A percentile compares a stretch with the other conserved stretches of the same genome.
Conservation (phyloP, 1,284 basidiomycete species). For the Pterulicium gracile region DNA sequence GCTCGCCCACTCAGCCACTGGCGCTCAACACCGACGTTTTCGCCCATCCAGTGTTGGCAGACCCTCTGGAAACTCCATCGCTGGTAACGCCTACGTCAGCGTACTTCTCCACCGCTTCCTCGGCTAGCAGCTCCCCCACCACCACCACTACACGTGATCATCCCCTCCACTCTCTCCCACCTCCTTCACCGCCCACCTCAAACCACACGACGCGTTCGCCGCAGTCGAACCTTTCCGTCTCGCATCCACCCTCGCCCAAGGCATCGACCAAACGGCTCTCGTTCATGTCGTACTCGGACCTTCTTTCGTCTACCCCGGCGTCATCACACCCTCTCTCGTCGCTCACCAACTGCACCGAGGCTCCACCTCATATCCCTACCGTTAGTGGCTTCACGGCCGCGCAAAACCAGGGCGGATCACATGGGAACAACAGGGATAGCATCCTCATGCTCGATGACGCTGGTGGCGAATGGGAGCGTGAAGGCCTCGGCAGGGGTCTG, state of each 20-base stretch:
- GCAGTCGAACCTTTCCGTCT: slow-evolving; percentile 19
- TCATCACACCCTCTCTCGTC: slow-evolving; percentile 61
- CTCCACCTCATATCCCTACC: slow-evolving; percentile 54
- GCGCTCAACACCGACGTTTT: slow-evolving; percentile 1
- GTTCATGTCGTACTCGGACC: slow-evolving; percentile 79
- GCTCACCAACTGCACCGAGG: slow-evolving; percentile 48
- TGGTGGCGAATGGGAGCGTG: slow-evolving; percentile 76
- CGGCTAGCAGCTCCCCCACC: slow-evolving; percentile 20
- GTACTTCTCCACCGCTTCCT: slow-evolving; percentile 30
- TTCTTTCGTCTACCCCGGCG: slow-evolving; percentile 66
- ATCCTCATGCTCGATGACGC: slow-evolving; percentile 39
- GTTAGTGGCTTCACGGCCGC: slow-evolving; percentile 27
- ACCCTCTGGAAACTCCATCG: slow-evolving; percentile 14
- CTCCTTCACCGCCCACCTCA: slow-evolving; percentile 15
- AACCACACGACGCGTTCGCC: slow-evolving; percentile 14
- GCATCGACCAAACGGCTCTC: slow-evolving; percentile 57
- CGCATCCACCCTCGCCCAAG: slow-evolving; percentile 46
- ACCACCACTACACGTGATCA: slow-evolving; percentile 29
- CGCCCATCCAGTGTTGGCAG: slow-evolving; percentile 4
- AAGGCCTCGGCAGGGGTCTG: slow-evolving; percentile 69
- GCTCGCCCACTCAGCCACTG: neutral
- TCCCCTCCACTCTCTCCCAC: slow-evolving; percentile 18
- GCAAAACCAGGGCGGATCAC: neutral
- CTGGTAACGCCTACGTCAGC: slow-evolving; percentile 36
- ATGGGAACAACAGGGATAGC: slow-evolving; percentile 22